Evolutionary conservation across 768 basidiomycete genomes (phyloP).

Genomic region (Boletellus sp.): DNA sequence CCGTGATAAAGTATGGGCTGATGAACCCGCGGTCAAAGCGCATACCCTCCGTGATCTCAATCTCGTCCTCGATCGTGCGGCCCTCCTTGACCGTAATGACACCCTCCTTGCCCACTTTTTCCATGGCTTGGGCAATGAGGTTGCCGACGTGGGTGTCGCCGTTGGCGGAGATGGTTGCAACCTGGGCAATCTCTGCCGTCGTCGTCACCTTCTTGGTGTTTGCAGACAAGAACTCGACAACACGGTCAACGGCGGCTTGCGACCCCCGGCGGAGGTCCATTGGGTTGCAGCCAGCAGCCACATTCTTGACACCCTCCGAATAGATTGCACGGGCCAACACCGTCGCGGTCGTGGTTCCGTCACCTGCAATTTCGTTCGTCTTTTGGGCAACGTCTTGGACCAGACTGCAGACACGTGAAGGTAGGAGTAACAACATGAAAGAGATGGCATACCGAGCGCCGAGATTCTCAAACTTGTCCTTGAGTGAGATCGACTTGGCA

Average conservation of each 20-base stretch:
- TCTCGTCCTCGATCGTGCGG: slow-evolving; percentile 96
- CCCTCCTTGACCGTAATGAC: slow-evolving; percentile 99
- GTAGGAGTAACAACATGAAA: neutral
- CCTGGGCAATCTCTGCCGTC: slow-evolving; percentile 95
- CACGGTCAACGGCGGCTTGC: slow-evolving; percentile 93
- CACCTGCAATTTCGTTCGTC: slow-evolving; percentile 95
- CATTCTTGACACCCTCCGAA: slow-evolving; percentile 98
- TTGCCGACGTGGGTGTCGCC: slow-evolving; percentile 86
- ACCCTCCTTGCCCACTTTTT: slow-evolving; percentile 99
- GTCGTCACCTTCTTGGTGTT: slow-evolving; percentile 96
- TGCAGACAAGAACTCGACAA: slow-evolving; percentile 83
- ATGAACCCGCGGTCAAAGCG: slow-evolving; percentile 99
- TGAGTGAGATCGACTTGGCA: slow-evolving; percentile 88
- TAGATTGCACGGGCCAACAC: slow-evolving; percentile 97
- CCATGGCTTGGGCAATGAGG: slow-evolving; percentile 98
- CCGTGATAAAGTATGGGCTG: slow-evolving; percentile 97
- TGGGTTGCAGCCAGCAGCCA: slow-evolving; percentile 97
- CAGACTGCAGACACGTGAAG: slow-evolving; percentile 48
- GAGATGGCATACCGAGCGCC: slow-evolving; percentile 77
- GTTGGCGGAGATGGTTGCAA: slow-evolving; percentile 90
- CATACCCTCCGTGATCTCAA: slow-evolving; percentile 99
- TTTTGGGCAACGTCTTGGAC: slow-evolving; percentile 95
- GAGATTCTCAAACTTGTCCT: slow-evolving; percentile 99
- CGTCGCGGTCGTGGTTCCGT: slow-evolving; percentile 97
- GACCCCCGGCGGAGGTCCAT: slow-evolving; percentile 99